Percentiles rank a stretch among this genome's conserved stretches.
Evolutionary conservation across 495 filamentous ascomycete species (phyloP).

Genomic region (Penicillium verhagenii): DNA sequence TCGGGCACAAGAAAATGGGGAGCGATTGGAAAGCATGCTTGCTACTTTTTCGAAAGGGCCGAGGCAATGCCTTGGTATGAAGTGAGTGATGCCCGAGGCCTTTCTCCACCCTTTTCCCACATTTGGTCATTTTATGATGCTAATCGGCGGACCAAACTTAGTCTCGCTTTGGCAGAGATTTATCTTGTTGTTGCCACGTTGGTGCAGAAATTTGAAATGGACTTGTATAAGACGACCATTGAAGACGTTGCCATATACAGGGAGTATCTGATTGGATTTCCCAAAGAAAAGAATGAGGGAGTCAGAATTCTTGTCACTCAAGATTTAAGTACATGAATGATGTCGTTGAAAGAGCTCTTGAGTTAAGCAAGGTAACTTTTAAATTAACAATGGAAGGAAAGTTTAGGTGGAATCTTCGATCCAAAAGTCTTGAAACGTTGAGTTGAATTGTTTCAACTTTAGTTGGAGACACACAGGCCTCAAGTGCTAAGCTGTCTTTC

Average conservation of each 20-base stretch:
- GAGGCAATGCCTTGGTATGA: conserved; percentile 42
- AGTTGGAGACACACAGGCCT: no score
- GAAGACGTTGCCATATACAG: background rate
- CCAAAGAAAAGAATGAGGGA: background rate
- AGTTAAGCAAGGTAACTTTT: no score
- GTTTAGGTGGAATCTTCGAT: no score
- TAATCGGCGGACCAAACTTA: background rate
- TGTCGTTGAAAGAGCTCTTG: no score
- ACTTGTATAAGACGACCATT: background rate
- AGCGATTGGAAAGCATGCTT: conserved; percentile 34
- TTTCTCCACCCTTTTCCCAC: background rate
- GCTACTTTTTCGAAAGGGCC: conserved; percentile 44
- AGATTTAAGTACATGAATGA: background rate
- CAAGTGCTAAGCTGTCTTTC: no score
- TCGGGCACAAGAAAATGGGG: conserved; percentile 25
- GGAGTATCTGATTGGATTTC: background rate
- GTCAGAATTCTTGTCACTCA: background rate
- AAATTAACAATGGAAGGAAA: no score
- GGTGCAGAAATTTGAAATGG: background rate
- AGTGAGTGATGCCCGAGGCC: conserved; percentile 19
- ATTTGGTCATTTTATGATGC: background rate
- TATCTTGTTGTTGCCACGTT: background rate
- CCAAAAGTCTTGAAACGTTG: no score
- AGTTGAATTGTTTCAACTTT: no score
- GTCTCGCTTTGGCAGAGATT: background rate